phyloP scores from a whole-genome alignment of 2,329 filamentous ascomycete species.

The Falciphora oryzae region DNA sequence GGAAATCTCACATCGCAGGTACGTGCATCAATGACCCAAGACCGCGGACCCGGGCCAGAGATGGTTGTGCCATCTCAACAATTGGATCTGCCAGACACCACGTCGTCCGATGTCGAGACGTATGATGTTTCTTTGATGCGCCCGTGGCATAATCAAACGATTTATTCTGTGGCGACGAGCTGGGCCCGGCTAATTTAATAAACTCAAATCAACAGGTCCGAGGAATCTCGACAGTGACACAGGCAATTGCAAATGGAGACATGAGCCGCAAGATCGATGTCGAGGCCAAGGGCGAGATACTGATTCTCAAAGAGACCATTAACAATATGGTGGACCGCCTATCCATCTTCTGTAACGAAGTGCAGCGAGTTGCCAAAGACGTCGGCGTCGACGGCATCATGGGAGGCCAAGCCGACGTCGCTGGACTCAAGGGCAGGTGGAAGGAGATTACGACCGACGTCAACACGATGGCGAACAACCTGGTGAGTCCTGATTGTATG shows the following conservation, averaged over 20 bases:
- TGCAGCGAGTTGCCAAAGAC: constrained; percentile 92
- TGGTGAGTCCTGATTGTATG: constrained; percentile 34
- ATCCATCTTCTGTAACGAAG: constrained; percentile 92
- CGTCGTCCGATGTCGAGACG: background rate
- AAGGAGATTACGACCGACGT: constrained; percentile 97
- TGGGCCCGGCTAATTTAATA: constrained; percentile 9
- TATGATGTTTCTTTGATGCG: background rate
- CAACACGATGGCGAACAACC: constrained; percentile 78
- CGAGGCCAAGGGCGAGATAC: constrained; percentile 89
- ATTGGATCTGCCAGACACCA: background rate
- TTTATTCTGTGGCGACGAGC: background rate
- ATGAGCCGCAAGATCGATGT: constrained; percentile 96
- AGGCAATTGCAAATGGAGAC: constrained; percentile 91
- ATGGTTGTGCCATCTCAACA: background rate
- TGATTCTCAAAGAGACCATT: constrained; percentile 91
- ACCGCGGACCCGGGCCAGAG: background rate
- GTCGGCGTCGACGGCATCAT: constrained; percentile 98
- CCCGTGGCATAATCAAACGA: no score
- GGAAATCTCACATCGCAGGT: constrained; percentile 62
- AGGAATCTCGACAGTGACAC: constrained; percentile 88
- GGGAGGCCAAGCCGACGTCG: constrained; percentile 93
- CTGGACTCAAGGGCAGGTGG: constrained; percentile 89
- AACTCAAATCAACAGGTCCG: constrained; percentile 52
- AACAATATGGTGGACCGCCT: constrained; percentile 98
- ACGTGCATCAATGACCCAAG: constrained; percentile 16